phyloP scores from a whole-genome alignment of 805 yeast species.

The Wickerhamiella cacticola region DNA sequence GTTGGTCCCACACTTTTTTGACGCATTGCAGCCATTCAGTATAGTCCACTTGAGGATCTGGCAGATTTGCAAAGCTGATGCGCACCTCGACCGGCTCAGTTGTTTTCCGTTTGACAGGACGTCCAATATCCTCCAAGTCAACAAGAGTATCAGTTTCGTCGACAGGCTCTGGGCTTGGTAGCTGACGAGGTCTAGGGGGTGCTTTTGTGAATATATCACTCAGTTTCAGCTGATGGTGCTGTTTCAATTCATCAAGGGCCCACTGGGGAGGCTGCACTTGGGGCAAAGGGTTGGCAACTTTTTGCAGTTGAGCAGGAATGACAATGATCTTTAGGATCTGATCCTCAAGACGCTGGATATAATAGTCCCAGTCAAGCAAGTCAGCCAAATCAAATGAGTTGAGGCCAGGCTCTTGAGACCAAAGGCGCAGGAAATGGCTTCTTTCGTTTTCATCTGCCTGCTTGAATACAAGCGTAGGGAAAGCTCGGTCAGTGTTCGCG shows the following conservation, averaged over 20 bases:
- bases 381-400: slow-evolving; percentile 77
- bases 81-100: slow-evolving; percentile 18
- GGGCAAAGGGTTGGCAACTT: slow-evolving; percentile 82
- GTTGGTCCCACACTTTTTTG: slow-evolving; percentile 79
- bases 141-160: background rate
- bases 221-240: slow-evolving; percentile 44
- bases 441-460: slow-evolving; percentile 63
- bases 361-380: slow-evolving; percentile 88
- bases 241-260: slow-evolving; percentile 36
- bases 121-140: slow-evolving; percentile 69
- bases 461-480: slow-evolving; percentile 91
- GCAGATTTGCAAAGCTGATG: slow-evolving; percentile 17
- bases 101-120: slow-evolving; percentile 15
- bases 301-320: slow-evolving; percentile 93
- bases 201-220: slow-evolving; percentile 61
- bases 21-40: slow-evolving; percentile 49
- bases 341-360: slow-evolving; percentile 79
- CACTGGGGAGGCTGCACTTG: slow-evolving; percentile 90
- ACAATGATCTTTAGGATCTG: slow-evolving; percentile 90
- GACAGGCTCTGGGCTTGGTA: background rate
- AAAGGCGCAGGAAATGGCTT: slow-evolving; percentile 55
- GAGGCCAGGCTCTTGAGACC: slow-evolving; percentile 72
- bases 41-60: slow-evolving; percentile 31
- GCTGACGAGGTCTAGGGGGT: background rate
- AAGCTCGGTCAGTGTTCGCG: slow-evolving; percentile 91